Evolutionary conservation across 345 rosid species (phyloP), one percentile per base, ranked within the genome.

Genomic region (Laguncularia racemosa): DNA sequence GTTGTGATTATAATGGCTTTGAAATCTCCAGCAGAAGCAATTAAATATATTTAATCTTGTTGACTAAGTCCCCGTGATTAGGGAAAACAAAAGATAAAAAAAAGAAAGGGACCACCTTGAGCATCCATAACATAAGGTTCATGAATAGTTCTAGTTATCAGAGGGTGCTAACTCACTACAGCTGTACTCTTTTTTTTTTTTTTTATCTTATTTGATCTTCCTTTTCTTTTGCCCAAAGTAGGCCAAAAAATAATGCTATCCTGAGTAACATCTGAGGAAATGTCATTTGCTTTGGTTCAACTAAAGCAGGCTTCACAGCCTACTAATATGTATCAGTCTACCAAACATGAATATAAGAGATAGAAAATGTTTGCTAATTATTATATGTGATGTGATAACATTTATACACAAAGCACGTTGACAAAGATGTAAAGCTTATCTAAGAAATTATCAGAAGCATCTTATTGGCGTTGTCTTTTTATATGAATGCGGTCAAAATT

Each of bases 91-190:
- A 52, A 67, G 63, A 16, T 20, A 46, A 14, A 44, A 3, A 53
- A 48, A 23, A 12, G 58, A 28, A 44, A 17, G 65, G 71, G 68
- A 63, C 72, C 76, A 62, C 62, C 38, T 16, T 2, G 21, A 33
- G 17, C 26, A 45, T 12, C 45, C 60, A 66, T 62, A 68, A 50
- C 66, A 48, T 43, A 46, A 52, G 70, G 67, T 60, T 63, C 71
- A 50, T 62, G 61, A 48, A 62, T 17, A 57, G 47, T 56, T 57
- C 16, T 33, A 33, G 21, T 43, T 38, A 40, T 45, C 9, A 59
- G 26, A 40, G 14, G 12, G 8, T 66, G 56, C 43, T 59, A 60
- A 48, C 65, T 48, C 15, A 13, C 52, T 48, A 50, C 56, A 60
- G 61, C 69, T 67, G 60, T 60, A 60, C 61, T 55, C 11, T 23